Evolutionary conservation across 345 rosid species (phyloP).

Genomic region (Sonneratia alba): DNA sequence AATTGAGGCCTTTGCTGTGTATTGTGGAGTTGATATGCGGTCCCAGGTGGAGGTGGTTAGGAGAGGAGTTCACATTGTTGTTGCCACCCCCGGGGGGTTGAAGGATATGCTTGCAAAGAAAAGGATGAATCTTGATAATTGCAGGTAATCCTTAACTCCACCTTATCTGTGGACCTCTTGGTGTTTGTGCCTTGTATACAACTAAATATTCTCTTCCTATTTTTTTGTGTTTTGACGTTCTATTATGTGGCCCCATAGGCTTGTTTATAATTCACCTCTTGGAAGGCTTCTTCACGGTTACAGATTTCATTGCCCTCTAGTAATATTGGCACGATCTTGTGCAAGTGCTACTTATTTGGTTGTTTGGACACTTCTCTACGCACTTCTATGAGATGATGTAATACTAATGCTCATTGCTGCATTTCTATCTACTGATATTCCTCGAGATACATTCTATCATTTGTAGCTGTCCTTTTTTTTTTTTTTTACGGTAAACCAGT

Average conservation of each 20-base stretch:
- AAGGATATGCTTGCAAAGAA: constrained; percentile 96
- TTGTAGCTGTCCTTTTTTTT: background rate
- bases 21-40: constrained; percentile 87
- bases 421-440: background rate
- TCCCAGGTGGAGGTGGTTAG: constrained; percentile 79
- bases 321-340: background rate
- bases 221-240: background rate
- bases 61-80: constrained; percentile 84
- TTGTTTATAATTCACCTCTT: no score
- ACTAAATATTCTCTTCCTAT: background rate
- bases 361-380: background rate
- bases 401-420: no score
- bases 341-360: background rate
- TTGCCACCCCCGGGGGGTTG: constrained; percentile 91
- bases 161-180: background rate
- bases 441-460: background rate
- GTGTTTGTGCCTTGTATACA: background rate
- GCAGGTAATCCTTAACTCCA: constrained; percentile 41
- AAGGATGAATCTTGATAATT: constrained; percentile 79
- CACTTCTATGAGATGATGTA: background rate
- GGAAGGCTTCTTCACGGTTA: no score
- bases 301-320: background rate
- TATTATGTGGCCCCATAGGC: background rate
- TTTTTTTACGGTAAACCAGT: background rate
- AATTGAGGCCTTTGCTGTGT: constrained; percentile 66